These are phyloP conservation scores for Termitomyces sp. DNA, from an alignment of 768 basidiomycete genomes.

Conservation along the genomic window DNA sequence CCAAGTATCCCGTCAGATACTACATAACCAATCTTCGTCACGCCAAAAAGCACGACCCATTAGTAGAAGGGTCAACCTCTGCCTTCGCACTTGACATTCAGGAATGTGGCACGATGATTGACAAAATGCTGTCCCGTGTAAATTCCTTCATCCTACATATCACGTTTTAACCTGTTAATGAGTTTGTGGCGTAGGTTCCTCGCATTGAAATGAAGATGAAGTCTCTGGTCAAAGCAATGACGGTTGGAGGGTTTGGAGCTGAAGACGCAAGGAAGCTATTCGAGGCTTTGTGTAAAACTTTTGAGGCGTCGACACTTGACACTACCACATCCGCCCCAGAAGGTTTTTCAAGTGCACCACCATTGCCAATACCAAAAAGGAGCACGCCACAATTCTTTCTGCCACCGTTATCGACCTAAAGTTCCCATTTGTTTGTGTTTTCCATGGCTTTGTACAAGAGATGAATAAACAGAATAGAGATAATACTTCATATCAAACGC, in stretches of 20 bases:
- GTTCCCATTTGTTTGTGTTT: background rate
- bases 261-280: conserved; percentile 47
- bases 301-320: conserved; percentile 40
- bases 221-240: conserved; percentile 45
- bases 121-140: conserved; percentile 31
- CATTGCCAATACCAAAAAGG: conserved; percentile 5
- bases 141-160: conserved; percentile 8
- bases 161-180: background rate
- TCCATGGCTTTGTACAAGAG: background rate
- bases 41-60: conserved; percentile 19
- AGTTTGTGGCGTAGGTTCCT: conserved; percentile 29
- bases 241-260: conserved; percentile 40
- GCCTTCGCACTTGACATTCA: conserved; percentile 35
- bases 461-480: background rate
- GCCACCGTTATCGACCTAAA: background rate
- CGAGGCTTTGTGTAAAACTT: conserved; percentile 42
- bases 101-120: conserved; percentile 36
- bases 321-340: conserved; percentile 1
- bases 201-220: conserved; percentile 36
- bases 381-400: background rate
- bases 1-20: conserved; percentile 22
- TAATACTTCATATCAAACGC: background rate
- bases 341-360: background rate
- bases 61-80: conserved; percentile 2
- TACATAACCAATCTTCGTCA: conserved; percentile 26